phyloP scores from a whole-genome alignment of 331 rosid genomes.

The Quercus lobata region DNA sequence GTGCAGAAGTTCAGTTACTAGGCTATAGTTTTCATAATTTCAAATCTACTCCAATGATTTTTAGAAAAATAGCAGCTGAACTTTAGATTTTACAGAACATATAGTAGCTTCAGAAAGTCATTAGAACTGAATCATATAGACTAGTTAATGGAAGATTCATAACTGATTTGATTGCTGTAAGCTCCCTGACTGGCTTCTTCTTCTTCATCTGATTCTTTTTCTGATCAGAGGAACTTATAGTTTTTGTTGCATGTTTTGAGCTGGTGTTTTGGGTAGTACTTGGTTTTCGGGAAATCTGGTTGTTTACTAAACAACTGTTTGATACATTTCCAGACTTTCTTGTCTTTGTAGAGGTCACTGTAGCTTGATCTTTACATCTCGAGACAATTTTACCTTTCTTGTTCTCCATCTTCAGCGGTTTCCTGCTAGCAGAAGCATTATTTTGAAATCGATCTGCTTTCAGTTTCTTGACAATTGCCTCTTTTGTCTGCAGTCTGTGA shows the following conservation, averaged over 20 bases:
- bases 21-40: not conserved
- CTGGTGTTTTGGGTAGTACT: slow-evolving; percentile 22
- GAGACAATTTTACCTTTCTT: slow-evolving; percentile 32
- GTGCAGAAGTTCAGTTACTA: not conserved
- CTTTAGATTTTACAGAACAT: not conserved
- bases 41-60: not conserved
- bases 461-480: slow-evolving; percentile 36
- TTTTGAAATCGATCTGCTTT: slow-evolving; percentile 26
- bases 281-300: slow-evolving; percentile 26
- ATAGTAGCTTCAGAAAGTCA: not conserved
- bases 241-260: slow-evolving; percentile 28
- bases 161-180: slow-evolving; percentile 35
- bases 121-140: not conserved
- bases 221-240: slow-evolving; percentile 19
- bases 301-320: slow-evolving; percentile 19
- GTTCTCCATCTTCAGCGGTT: slow-evolving; percentile 37
- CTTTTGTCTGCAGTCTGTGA: slow-evolving; percentile 39
- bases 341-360: slow-evolving; percentile 32
- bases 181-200: slow-evolving; percentile 30
- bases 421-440: slow-evolving; percentile 32
- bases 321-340: slow-evolving; percentile 44
- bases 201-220: slow-evolving; percentile 49
- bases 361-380: slow-evolving; percentile 55
- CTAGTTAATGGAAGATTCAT: slow-evolving; percentile 37
- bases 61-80: not conserved